Conservation (phyloP, 129 eudicot genomes). For the Flaveria linearis region DNA sequence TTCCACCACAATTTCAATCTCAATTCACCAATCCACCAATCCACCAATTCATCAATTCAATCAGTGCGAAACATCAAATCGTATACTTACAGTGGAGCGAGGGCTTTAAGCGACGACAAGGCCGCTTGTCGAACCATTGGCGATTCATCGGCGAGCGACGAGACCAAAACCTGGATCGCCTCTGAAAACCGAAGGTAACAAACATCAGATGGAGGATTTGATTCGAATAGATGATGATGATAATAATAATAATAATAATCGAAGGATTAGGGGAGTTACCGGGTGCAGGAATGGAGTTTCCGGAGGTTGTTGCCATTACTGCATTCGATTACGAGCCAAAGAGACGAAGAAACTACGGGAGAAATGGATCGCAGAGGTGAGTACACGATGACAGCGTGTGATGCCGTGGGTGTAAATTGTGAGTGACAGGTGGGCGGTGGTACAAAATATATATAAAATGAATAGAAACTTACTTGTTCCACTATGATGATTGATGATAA, state of each 20-base stretch:
- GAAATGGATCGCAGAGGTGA: conserved; percentile 51
- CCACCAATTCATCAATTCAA: conserved; percentile 15
- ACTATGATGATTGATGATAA: no score
- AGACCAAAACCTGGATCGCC: conserved; percentile 91
- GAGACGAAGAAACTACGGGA: conserved; percentile 15
- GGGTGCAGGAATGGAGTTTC: conserved; percentile 70
- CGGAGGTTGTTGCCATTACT: conserved; percentile 67
- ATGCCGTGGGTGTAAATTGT: not conserved
- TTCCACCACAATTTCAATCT: not conserved
- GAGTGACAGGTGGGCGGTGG: conserved; percentile 30
- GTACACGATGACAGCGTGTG: conserved; percentile 31
- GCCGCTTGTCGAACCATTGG: conserved; percentile 73
- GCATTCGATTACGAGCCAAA: conserved; percentile 19
- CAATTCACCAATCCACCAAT: not conserved
- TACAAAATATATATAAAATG: no score
- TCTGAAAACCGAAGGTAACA: conserved; percentile 45
- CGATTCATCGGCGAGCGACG: conserved; percentile 84
- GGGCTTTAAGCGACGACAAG: conserved; percentile 76
- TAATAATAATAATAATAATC: not conserved
- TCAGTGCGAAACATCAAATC: not conserved
- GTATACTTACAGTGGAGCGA: conserved; percentile 65
- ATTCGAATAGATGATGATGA: not conserved
- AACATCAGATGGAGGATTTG: not conserved
- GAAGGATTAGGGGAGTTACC: conserved; percentile 42
- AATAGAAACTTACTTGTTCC: not conserved